Percentiles rank a stretch among this genome's conserved stretches.
These are phyloP conservation scores for Lunularia cruciata DNA, from an alignment of 225 moss, liverwort and hornwort genomes.

Conservation along the genomic window DNA sequence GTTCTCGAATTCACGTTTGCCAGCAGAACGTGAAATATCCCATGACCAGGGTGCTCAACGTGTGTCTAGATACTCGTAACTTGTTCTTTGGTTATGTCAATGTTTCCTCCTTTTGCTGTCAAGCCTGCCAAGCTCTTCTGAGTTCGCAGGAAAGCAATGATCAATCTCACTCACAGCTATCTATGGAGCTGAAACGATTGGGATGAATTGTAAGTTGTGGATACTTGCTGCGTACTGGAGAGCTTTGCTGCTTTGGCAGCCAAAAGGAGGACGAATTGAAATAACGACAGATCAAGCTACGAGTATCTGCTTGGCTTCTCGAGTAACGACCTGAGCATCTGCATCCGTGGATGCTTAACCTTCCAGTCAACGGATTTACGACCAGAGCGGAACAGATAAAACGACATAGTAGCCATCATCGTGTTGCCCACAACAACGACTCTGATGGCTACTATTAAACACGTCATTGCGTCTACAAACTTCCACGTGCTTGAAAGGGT, in stretches of 20 bases:
- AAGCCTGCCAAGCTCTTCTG: background rate
- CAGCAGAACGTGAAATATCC: background rate
- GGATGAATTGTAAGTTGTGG: background rate
- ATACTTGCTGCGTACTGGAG: background rate
- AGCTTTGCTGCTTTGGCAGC: conserved; percentile 26
- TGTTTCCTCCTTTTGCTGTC: conserved; percentile 27
- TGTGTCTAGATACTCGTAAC: conserved; percentile 11
- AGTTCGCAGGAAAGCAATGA: background rate
- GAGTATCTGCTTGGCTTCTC: conserved; percentile 13
- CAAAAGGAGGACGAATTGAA: conserved; percentile 25
- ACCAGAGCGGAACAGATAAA: too few species aligned
- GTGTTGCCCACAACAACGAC: too few species aligned
- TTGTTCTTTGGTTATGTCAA: conserved; percentile 16
- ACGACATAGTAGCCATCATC: too few species aligned
- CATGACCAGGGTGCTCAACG: background rate
- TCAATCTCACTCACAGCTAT: background rate
- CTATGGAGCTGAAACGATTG: background rate
- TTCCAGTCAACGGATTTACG: too few species aligned
- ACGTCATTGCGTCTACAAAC: too few species aligned
- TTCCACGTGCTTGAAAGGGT: too few species aligned
- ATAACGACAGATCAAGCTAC: conserved; percentile 13
- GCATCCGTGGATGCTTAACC: too few species aligned
- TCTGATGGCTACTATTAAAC: too few species aligned
- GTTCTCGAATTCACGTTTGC: background rate
- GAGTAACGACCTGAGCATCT: too few species aligned